These are phyloP conservation scores for Primulina huaijiensis DNA, from an alignment of 257 asterid genomes.

Conservation along the genomic window DNA sequence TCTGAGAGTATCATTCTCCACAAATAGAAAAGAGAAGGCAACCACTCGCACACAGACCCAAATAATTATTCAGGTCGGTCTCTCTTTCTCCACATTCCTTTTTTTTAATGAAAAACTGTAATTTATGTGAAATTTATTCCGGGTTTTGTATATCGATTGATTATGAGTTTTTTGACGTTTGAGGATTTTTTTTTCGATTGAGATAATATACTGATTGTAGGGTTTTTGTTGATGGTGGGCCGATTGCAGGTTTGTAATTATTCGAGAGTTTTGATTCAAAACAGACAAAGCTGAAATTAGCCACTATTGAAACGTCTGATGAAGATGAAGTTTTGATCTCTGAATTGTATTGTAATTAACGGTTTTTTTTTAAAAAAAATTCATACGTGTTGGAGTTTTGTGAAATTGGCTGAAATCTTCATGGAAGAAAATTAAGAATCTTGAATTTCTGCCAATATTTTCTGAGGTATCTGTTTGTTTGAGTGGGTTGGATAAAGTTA, in stretches of 20 bases:
- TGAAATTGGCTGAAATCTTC: background rate
- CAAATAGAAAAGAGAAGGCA: background rate
- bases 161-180: background rate
- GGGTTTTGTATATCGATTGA: background rate
- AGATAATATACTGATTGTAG: background rate
- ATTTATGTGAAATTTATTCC: too few relatives aligned
- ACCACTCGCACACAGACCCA: background rate
- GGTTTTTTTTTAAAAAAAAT: too few relatives aligned
- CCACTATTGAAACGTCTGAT: background rate
- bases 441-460: background rate
- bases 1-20: background rate
- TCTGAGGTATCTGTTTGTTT: background rate
- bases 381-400: background rate
- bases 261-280: background rate
- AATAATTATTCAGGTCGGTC: constrained; percentile 6
- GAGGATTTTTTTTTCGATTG: background rate
- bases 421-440: background rate
- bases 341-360: background rate
- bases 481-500: background rate
- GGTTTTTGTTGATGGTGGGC: background rate
- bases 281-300: background rate
- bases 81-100: too few relatives aligned
- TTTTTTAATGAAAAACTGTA: background rate
- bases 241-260: background rate
- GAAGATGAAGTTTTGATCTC: background rate